Percentiles rank a stretch among this genome's conserved stretches.
phyloP scores from a whole-genome alignment of 306 rosid species.

The Corylus avellana region DNA sequence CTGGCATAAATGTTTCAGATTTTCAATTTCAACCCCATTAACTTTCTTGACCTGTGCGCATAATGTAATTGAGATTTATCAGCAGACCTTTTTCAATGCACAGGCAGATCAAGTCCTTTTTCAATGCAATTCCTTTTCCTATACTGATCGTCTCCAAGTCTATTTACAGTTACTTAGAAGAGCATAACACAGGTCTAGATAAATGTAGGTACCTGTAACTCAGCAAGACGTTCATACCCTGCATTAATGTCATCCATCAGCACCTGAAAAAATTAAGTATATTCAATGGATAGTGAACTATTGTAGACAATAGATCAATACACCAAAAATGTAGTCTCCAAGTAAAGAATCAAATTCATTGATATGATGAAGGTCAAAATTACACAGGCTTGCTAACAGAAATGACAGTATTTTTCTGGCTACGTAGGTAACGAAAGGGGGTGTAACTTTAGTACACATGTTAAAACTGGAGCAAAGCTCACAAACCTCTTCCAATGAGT shows the following conservation, averaged over 20 bases:
- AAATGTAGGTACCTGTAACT: slow-evolving; percentile 63
- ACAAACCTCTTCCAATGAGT: background rate
- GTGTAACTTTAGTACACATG: background rate
- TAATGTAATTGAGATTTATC: slow-evolving; percentile 18
- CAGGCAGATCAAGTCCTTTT: background rate
- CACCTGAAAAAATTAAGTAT: slow-evolving; percentile 51
- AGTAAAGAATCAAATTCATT: background rate
- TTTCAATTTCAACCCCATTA: slow-evolving; percentile 69
- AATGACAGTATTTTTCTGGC: background rate
- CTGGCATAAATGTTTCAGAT: slow-evolving; percentile 68
- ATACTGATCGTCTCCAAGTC: background rate
- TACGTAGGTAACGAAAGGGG: background rate
- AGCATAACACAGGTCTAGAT: background rate
- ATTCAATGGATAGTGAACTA: slow-evolving; percentile 18
- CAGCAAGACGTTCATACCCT: slow-evolving; percentile 94
- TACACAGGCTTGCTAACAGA: background rate
- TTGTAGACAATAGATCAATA: background rate
- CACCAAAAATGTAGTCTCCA: background rate
- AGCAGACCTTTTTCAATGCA: background rate
- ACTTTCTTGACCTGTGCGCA: slow-evolving; percentile 71
- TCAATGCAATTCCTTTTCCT: background rate
- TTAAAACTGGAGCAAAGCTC: background rate
- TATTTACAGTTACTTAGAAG: background rate
- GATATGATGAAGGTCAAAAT: background rate
- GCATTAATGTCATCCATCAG: slow-evolving; percentile 92